Evolutionary conservation across 768 basidiomycete genomes (phyloP).

Genomic region (Phanerochaete carnosa): DNA sequence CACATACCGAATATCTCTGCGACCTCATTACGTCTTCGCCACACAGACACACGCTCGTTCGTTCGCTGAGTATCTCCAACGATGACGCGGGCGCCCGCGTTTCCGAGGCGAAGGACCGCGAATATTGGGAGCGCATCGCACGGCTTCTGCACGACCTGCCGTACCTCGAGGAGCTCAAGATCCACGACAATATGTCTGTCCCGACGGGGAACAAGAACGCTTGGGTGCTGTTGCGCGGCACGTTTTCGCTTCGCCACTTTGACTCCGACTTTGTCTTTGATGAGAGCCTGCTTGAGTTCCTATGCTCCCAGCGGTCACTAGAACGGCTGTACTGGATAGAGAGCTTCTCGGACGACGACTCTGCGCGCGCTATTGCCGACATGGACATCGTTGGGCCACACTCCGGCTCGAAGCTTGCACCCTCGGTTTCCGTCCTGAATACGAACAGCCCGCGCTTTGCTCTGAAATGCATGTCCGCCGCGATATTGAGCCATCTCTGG

Average conservation of each 20-base stretch:
- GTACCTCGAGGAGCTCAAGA: slow-evolving; percentile 13
- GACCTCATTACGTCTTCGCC: slow-evolving; percentile 11
- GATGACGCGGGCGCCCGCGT: not conserved
- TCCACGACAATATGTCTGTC: slow-evolving; percentile 13
- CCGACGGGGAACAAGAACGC: slow-evolving; percentile 9
- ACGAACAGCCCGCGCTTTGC: slow-evolving; percentile 14
- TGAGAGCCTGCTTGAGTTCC: slow-evolving; percentile 6
- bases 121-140: slow-evolving; percentile 15
- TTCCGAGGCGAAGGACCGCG: slow-evolving; percentile 1
- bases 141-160: slow-evolving; percentile 12
- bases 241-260: slow-evolving; percentile 14
- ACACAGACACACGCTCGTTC: slow-evolving; percentile 10
- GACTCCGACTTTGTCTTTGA: slow-evolving; percentile 18
- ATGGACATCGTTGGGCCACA: not conserved
- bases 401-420: not conserved
- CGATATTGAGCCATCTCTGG: slow-evolving; percentile 17
- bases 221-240: slow-evolving; percentile 13
- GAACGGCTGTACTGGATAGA: slow-evolving; percentile 13
- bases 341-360: slow-evolving; percentile 3
- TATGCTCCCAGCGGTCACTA: slow-evolving; percentile 12
- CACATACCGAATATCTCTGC: slow-evolving; percentile 12
- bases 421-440: slow-evolving; percentile 8
- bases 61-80: slow-evolving; percentile 14
- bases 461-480: slow-evolving; percentile 7
- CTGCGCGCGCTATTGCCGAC: not conserved